Base-by-base conservation (phyloP, 148 eudicot species). In the Fagopyrum homotropicum region DNA sequence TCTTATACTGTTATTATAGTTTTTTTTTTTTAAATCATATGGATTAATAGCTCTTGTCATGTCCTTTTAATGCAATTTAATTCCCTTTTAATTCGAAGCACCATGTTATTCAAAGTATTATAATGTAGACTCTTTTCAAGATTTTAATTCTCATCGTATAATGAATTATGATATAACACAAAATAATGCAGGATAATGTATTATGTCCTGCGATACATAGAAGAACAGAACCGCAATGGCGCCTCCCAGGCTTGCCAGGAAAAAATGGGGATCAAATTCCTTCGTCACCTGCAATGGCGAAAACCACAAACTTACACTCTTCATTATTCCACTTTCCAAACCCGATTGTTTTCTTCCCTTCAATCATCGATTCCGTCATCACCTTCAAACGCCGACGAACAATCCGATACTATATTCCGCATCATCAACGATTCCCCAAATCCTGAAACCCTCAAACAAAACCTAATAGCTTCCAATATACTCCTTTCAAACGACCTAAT, bases 401-500 rank as follows among this genome's bases (percentile, higher is more conserved):
- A 72, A 72, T 22, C 87, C 1, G 85, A 85, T 16, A 82, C 78
- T 29, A 66, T 92, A 15, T 90, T 78, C 60, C 85, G 76, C 77
- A 78, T 88, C 10, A 82, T 92, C 50, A 79, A 68, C 72, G 55
- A 52, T 10, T 79, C 87, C 73, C 74, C 82, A 45, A 77, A 88
- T 52, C 71, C 87, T 15, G 57, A 83, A 47, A 55, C 63, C 79
- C 10, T 92, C 69, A 82, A 78, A 45, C 77, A 77, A 26, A 75
- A 91, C 49, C 86, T 92, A 26, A 81, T 82, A 72, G 81, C 86
- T 48, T 72, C 79, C 61, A 63, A 71, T 40, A 79, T 93, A 16
- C 72, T 74, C 2, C 73, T 89, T 11, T 78, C 95, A 49, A 89
- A 89, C 72, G 89, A 91, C 26, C 59, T 89, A 22, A 79, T 89